Evolutionary conservation across 163 green algal species (phyloP), one percentile per base, ranked within the genome.

Genomic region (Scenedesmus sp.): DNA sequence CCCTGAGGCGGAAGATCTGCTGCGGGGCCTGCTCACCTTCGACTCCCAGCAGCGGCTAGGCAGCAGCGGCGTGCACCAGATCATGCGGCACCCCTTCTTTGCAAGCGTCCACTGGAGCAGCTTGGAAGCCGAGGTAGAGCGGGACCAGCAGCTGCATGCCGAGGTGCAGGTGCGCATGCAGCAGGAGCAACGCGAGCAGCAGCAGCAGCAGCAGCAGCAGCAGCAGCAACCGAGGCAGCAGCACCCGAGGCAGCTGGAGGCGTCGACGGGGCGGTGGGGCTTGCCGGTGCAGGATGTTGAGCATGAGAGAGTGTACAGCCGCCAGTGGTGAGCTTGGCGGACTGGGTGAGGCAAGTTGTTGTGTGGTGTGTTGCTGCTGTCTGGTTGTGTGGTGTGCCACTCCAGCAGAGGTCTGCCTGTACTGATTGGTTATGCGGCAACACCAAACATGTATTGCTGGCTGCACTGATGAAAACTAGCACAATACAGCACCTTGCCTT

Each of bases 11-110:
- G 86, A 91, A 24, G 93, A 97, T 87, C 87, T 99, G 18, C 97
- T 99, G 79, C 89, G 88, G 20, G 80, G 94, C 87, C 94, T 99
- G 46, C 95, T 99, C 73, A 81, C 93, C 30, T 95, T 95, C 73
- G 97, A 99, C 90, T 95, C 97, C 0, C 81, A 68, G 2, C 92
- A 97, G 88, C 94, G 98, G 5, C 93, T 99, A 80, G 98, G 98
- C 61, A 89, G 73, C 92, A 87, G 49, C 0, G 98, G 98, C 10
- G 98, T 97, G 24, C 97, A 99, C 85, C 97, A 99, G 65, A 97
- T 99, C 92, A 99, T 98, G 95, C 37, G 81, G 33, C 97, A 99
- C 92, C 95, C 96, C 44, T 99, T 98, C 94, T 99, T 99, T 93
- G 85, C 93, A 33, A 86, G 88, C 33, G 93, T 99, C 76, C 96